A percentile compares a stretch with the other conserved stretches of the same genome.
phyloP scores from a whole-genome alignment of 768 basidiomycete species.

The Leccinellum luteum region DNA sequence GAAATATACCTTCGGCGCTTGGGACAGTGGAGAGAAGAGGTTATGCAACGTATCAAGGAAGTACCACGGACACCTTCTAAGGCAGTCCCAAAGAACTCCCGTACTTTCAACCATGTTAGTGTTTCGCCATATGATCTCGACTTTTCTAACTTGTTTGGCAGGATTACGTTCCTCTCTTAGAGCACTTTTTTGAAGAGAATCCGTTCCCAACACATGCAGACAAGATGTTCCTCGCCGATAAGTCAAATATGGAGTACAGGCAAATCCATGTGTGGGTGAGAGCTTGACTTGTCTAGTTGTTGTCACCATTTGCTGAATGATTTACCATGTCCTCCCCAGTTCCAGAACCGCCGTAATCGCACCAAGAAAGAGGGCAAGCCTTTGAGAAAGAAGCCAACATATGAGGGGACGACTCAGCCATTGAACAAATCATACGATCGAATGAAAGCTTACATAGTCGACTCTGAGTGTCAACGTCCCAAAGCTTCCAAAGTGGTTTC shows the following conservation, averaged over 20 bases:
- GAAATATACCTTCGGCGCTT: no score
- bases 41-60: not conserved
- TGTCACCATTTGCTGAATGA: no score
- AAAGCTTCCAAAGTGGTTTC: fast-evolving
- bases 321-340: no score
- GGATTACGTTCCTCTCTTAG: constrained; percentile 8
- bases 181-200: constrained; percentile 14
- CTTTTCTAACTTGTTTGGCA: no score
- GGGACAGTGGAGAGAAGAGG: constrained; percentile 2
- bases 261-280: constrained; percentile 23
- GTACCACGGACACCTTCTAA: fast-evolving
- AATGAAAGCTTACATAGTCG: not conserved
- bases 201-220: constrained; percentile 11
- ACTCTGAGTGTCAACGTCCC: not conserved
- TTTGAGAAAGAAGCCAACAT: not conserved
- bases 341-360: constrained; percentile 15
- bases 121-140: no score
- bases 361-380: not conserved
- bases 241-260: constrained; percentile 8
- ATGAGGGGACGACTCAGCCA: not conserved
- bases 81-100: fast-evolving
- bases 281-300: no score
- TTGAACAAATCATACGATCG: not conserved
- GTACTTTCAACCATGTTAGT: constrained; percentile 8
- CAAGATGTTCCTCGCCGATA: constrained; percentile 11